Percentiles rank a stretch among this genome's conserved stretches.
phyloP scores from a whole-genome alignment of 176 grass and related monocot genomes.

The maize (Zea mays) region Zm-B73-REFERENCE-NAM-5.0 NC_050097.1:134817001-134817500 shows the following conservation, averaged over 20 bases:
- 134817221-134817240: conserved; percentile 87
- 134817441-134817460: conserved; percentile 70
- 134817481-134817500: conserved; percentile 85
- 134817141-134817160: conserved; percentile 78
- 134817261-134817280: conserved; percentile 85
- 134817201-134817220: conserved; percentile 96
- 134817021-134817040: conserved; percentile 79
- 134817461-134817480: conserved; percentile 80
- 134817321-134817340: conserved; percentile 73
- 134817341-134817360: conserved; percentile 90
- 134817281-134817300: conserved; percentile 81
- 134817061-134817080: conserved; percentile 90
- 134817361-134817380: conserved; percentile 70
- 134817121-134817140: conserved; percentile 63
- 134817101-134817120: conserved; percentile 72
- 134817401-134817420: conserved; percentile 89
- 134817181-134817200: conserved; percentile 75
- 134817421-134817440: conserved; percentile 77
- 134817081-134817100: conserved; percentile 75
- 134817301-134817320: conserved; percentile 84
- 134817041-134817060: conserved; percentile 81
- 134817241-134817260: conserved; percentile 85
- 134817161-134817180: conserved; percentile 90
- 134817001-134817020: conserved; percentile 80
- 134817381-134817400: conserved; percentile 70